Evolutionary conservation across 2,329 filamentous ascomycete species (phyloP), one percentile per base, ranked within the genome.

Genomic region (Teratosphaeria zuluensis): DNA sequence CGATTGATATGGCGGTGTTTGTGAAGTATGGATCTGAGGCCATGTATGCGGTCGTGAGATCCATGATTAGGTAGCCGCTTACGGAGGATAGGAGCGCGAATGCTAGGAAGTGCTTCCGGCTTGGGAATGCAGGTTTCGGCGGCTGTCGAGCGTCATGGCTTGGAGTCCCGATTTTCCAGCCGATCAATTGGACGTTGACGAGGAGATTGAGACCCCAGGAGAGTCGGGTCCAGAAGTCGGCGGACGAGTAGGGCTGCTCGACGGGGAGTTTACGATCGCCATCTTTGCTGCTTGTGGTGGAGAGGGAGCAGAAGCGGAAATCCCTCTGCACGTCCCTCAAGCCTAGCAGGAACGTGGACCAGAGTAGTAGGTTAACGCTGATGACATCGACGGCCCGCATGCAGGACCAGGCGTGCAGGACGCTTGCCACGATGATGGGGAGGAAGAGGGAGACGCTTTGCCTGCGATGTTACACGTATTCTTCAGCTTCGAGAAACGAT

Each of bases 371-470:
- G 53, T 71, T 64, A 9, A 67, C 61, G 32, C 62, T 66, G 19
- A 70, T 65, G 9, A 70, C 69, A 51, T 71, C 69, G 8, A 68
- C 58, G 8, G 63, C 65, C 21, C 60, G 56, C 69, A 71, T 71
- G 2, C 42, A 48, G 19, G 54, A 59, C 68, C 68, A 70, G 1
- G 68, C 67, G 51, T 70, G 66, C 12, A 66, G 30, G 1, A 62
- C 65, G 7, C 58, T 56, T 8, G 59, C 65, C 1, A 62, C 19
- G n/a, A 66, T 67, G 14, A 67, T 28, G 0, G 69, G 69, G 32
- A 71, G 53, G 53, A 68, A 64, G 3, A 69, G 21, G 1, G 58
- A 46, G 1, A 58, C 55, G 35, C 38, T 64, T 31, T 65, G 68
- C 16, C 42, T 48, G 11, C 12, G 24, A 4, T 28, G 24, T 28